Evolutionary conservation across 1,284 basidiomycete species (phyloP).

Genomic region (Chalciporus sp.): DNA sequence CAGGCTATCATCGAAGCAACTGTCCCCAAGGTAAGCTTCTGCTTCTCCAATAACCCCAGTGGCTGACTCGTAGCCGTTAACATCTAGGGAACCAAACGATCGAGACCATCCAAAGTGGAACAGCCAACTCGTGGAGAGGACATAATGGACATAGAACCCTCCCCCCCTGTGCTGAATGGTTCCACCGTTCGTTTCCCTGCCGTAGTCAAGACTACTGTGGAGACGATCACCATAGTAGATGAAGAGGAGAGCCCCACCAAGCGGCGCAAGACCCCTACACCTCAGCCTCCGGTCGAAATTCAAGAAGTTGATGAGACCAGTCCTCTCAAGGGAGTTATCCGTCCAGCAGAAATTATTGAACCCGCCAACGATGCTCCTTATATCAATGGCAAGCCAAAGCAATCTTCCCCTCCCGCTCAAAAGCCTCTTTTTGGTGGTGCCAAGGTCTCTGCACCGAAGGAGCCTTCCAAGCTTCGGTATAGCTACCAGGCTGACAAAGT

Average conservation of each 20-base stretch:
- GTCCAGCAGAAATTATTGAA: conserved; percentile 45
- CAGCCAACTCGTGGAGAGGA: conserved; percentile 18
- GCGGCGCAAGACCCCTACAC: conserved; percentile 39
- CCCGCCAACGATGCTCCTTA: conserved; percentile 32
- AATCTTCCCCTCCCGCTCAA: conserved; percentile 21
- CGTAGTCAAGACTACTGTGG: conserved; percentile 16
- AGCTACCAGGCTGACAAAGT: conserved; percentile 54
- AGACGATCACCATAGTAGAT: conserved; percentile 33
- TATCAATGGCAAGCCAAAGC: conserved; percentile 17
- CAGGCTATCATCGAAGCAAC: conserved; percentile 74
- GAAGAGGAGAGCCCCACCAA: conserved; percentile 41
- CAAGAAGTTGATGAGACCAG: conserved; percentile 40
- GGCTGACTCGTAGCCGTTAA: background rate
- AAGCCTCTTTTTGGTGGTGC: conserved; percentile 31
- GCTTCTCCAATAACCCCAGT: conserved; percentile 2
- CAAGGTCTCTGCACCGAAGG: conserved; percentile 59
- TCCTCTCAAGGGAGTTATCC: conserved; percentile 25
- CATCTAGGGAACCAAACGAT: conserved; percentile 66
- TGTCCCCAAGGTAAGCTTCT: conserved; percentile 57
- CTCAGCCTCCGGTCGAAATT: background rate
- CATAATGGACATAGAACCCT: conserved; percentile 1
- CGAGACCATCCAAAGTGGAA: conserved; percentile 53
- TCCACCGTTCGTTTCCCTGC: background rate
- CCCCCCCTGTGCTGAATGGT: conserved; percentile 33
- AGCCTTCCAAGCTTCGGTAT: conserved; percentile 71